phyloP scores from a whole-genome alignment of 208 protist genomes.

The Kentomonas sorsogonicus region DNA sequence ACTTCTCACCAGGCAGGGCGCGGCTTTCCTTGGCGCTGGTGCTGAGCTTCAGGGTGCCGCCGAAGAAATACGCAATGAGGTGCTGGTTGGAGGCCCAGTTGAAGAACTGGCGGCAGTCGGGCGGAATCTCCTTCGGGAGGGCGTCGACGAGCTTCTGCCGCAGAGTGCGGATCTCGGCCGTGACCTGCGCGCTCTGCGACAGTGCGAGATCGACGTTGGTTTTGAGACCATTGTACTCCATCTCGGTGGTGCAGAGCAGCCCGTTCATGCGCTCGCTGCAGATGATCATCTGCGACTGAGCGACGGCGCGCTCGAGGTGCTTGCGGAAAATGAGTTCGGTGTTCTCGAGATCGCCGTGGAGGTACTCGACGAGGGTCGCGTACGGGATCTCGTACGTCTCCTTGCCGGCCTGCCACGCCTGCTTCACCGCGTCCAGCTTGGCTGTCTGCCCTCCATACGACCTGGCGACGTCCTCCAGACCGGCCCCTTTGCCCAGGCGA shows the following conservation, averaged over 20 bases:
- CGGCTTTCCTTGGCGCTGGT: conserved; percentile 83
- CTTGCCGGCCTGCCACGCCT: conserved; percentile 85
- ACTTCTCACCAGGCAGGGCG: conserved; percentile 63
- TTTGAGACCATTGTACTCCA: conserved; percentile 92
- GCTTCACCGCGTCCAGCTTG: conserved; percentile 89
- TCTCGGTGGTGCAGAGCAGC: conserved; percentile 88
- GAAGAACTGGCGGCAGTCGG: conserved; percentile 86
- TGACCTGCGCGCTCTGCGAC: conserved; percentile 73
- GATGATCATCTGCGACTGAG: conserved; percentile 79
- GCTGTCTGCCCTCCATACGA: conserved; percentile 85
- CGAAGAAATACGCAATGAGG: conserved; percentile 87
- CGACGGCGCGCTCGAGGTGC: conserved; percentile 78
- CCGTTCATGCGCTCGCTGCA: conserved; percentile 85
- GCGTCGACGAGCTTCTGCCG: conserved; percentile 55
- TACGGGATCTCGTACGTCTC: conserved; percentile 89
- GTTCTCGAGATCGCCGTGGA: conserved; percentile 88
- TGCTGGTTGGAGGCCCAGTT: conserved; percentile 91
- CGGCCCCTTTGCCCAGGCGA: conserved; percentile 72
- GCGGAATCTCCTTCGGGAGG: conserved; percentile 78
- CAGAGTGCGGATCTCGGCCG: conserved; percentile 57
- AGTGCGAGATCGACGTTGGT: conserved; percentile 84
- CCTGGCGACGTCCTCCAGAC: conserved; percentile 86
- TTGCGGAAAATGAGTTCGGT: conserved; percentile 90
- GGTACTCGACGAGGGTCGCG: conserved; percentile 76
- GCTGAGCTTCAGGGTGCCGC: conserved; percentile 83